Base-by-base conservation (phyloP, 1,139 yeast species). In the Kurtzmaniella quercitrusa region DNA sequence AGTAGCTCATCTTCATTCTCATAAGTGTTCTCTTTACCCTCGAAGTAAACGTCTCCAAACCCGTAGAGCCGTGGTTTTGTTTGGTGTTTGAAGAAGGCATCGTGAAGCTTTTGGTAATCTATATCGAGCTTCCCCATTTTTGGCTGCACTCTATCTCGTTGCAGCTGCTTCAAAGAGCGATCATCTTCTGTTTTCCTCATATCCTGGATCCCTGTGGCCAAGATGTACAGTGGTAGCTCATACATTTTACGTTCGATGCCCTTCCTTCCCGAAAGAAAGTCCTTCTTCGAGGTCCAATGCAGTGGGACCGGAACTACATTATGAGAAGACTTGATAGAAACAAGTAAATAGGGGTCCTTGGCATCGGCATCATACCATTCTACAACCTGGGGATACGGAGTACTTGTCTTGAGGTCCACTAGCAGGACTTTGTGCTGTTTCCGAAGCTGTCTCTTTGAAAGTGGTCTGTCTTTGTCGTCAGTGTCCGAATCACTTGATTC, bases 341-440 rank as follows among this genome's bases (percentile, higher is more conserved):
- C 79, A 14, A 82, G 68, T 21, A 90, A 60, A 42, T 69, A 66
- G 1, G 98, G 96, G 55, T 89, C 94, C 3, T 72, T 74, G 0
- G 98, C 86, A 63, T 91, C 94, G 1, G 82, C 84, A 61, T 93
- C 98, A 52, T 70, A 77, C 94, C 95, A 85, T 51, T 90, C 96
- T 0, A 93, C 85, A 3, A 83, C 59, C 47, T 87, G 90, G 0
- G 98, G 97, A 34, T 66, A 66, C 6, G 62, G 57, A 0, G 84
- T 73, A 17, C 70, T 60, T 0, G 85, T 71, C 57, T 91, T 93
- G 42, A 93, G 68, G 12, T 74, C 70, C 0, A 93, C 81, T 15
- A 93, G 64, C 0, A 94, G 78, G 0, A 89, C 76, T 52, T 84
- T 83, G 45, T 73, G 70, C 40, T 65, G 58, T 47, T 73, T 70